Conservation (phyloP, 108 stramenopile genomes). For the Fragilariopsis cylindrus region DNA sequence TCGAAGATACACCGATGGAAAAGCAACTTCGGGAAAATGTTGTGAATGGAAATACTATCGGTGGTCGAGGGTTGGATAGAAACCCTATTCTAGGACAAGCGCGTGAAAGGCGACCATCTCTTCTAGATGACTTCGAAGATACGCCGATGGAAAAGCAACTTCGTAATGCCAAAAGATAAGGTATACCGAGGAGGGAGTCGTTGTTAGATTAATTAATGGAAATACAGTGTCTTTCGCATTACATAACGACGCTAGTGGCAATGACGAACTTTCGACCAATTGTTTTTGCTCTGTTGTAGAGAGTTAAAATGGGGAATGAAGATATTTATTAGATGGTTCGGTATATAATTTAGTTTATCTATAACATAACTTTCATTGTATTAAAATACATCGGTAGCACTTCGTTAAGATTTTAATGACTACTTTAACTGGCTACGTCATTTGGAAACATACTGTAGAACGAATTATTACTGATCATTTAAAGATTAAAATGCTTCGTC, state of each 20-base stretch:
- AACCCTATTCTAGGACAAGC: neutral
- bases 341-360: no score
- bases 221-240: neutral
- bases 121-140: conserved; percentile 49
- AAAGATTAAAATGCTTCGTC: no score
- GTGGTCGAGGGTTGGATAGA: conserved; percentile 2
- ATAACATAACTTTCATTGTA: no score
- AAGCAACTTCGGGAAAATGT: no score
- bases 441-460: no score
- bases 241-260: neutral
- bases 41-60: no score
- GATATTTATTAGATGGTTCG: no score
- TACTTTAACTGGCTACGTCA: no score
- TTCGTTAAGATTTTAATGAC: no score
- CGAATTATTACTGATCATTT: no score
- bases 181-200: neutral
- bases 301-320: no score
- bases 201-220: neutral
- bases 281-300: neutral
- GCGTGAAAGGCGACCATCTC: conserved; percentile 8
- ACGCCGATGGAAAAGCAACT: conserved; percentile 37
- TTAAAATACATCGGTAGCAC: no score
- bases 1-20: neutral
- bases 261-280: neutral
- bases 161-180: conserved; percentile 13